Percentiles rank a stretch among this genome's conserved stretches.
phyloP scores from a whole-genome alignment of 345 rosid species.

The Reutealis trisperma region DNA sequence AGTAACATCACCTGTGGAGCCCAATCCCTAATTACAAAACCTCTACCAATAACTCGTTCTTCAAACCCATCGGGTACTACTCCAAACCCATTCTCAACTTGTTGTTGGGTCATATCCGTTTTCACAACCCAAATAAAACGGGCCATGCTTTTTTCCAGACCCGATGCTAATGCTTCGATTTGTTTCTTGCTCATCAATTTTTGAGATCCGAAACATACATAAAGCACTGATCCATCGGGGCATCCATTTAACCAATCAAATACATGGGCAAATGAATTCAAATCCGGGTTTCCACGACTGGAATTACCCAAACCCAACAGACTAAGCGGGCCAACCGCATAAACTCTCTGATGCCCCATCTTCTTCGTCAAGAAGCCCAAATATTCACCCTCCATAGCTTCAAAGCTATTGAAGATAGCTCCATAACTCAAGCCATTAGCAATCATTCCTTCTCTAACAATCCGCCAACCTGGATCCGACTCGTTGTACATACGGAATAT shows the following conservation, averaged over 20 bases:
- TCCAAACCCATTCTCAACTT: constrained; percentile 22
- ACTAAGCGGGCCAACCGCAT: constrained; percentile 57
- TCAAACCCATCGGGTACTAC: constrained; percentile 49
- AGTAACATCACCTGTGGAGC: constrained; percentile 54
- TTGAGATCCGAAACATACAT: constrained; percentile 71
- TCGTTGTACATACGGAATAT: constrained; percentile 21
- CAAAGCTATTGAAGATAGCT: constrained; percentile 47
- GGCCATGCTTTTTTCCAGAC: constrained; percentile 52
- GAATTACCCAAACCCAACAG: constrained; percentile 33
- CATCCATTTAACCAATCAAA: constrained; percentile 58
- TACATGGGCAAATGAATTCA: constrained; percentile 4
- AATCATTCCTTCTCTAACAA: constrained; percentile 31
- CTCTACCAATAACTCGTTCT: constrained; percentile 43
- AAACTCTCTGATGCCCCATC: constrained; percentile 50
- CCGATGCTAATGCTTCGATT: constrained; percentile 50
- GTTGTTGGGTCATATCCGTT: constrained; percentile 24
- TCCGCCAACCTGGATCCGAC: constrained; percentile 39
- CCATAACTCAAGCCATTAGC: constrained; percentile 46
- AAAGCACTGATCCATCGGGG: constrained; percentile 53
- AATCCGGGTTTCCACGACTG: neutral
- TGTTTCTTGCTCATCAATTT: constrained; percentile 42
- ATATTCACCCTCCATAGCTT: constrained; percentile 45
- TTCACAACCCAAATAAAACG: constrained; percentile 66
- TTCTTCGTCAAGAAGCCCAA: constrained; percentile 36
- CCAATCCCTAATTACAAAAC: constrained; percentile 55